These are phyloP conservation scores for Globisporangium sylvaticum DNA, from an alignment of 352 stramenopile genomes.

Conservation along the genomic window DNA sequence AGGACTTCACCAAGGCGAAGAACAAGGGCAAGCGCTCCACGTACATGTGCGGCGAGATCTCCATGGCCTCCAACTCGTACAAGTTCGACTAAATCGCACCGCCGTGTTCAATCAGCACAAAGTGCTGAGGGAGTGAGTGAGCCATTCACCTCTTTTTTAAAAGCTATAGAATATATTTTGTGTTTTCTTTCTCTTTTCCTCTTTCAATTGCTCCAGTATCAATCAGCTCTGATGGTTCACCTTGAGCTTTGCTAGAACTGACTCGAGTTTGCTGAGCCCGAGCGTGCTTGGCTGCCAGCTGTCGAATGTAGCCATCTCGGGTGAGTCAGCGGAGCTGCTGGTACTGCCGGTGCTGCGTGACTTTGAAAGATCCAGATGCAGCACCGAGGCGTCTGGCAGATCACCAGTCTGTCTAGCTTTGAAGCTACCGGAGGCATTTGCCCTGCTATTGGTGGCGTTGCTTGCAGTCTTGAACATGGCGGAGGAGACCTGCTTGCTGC, in stretches of 20 bases:
- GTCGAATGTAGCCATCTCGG: constrained; percentile 26
- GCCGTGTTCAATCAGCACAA: neutral
- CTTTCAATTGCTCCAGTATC: neutral
- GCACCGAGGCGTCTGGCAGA: constrained; percentile 20
- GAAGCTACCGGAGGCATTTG: neutral
- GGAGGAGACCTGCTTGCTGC: constrained; percentile 56
- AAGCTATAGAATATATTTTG: constrained; percentile 22
- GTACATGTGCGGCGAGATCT: constrained; percentile 94
- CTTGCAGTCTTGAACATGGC: constrained; percentile 57
- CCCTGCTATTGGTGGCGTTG: constrained; percentile 6
- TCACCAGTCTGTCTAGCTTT: constrained; percentile 3
- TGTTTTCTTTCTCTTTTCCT: neutral
- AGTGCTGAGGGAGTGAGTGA: neutral
- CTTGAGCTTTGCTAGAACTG: constrained; percentile 21
- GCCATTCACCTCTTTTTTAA: constrained; percentile 6
- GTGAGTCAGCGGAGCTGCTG: neutral
- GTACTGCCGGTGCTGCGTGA: neutral
- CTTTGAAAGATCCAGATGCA: constrained; percentile 31
- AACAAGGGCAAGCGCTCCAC: constrained; percentile 99
- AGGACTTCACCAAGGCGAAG: constrained; percentile 99
- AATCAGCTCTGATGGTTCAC: constrained; percentile 17
- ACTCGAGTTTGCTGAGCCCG: constrained; percentile 35
- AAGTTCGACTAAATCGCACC: constrained; percentile 77
- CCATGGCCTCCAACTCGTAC: constrained; percentile 91
- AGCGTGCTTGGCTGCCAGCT: constrained; percentile 41